These are phyloP conservation scores for Citrullus colocynthis DNA, from an alignment of 306 rosid species.

Conservation along the genomic window DNA sequence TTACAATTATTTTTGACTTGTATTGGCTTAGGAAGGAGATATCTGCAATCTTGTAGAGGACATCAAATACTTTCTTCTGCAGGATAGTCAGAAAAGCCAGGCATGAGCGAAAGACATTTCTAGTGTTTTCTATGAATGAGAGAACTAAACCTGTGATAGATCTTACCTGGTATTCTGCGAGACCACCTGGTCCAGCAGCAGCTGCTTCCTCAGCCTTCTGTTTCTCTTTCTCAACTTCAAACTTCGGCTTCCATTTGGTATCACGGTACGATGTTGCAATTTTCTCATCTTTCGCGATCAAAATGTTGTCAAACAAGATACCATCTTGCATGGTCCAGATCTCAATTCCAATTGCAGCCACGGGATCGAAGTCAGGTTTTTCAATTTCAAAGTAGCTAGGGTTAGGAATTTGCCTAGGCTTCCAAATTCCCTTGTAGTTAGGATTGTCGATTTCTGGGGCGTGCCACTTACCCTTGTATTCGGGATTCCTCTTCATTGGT, in stretches of 20 bases:
- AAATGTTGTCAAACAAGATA: constrained; percentile 70
- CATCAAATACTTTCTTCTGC: constrained; percentile 79
- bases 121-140: not conserved
- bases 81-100: not conserved
- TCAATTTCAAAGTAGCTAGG: constrained; percentile 69
- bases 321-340: constrained; percentile 99
- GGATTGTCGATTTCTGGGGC: constrained; percentile 87
- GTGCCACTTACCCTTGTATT: constrained; percentile 90
- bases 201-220: constrained; percentile 60
- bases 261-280: constrained; percentile 58
- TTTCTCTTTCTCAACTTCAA: constrained; percentile 60
- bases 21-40: constrained; percentile 55
- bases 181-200: constrained; percentile 42
- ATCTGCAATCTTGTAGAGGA: constrained; percentile 75
- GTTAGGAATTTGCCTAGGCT: constrained; percentile 72
- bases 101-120: not conserved
- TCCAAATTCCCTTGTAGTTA: constrained; percentile 87
- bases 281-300: constrained; percentile 63
- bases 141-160: not conserved
- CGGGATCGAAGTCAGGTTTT: constrained; percentile 69
- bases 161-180: constrained; percentile 51
- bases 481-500: constrained; percentile 87
- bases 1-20: constrained; percentile 50
- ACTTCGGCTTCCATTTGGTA: constrained; percentile 83
- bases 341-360: constrained; percentile 88